These are phyloP conservation scores for Dryadomyces quercus-mongolicae DNA, from an alignment of 2,329 filamentous ascomycete species.

Conservation along the genomic window DNA sequence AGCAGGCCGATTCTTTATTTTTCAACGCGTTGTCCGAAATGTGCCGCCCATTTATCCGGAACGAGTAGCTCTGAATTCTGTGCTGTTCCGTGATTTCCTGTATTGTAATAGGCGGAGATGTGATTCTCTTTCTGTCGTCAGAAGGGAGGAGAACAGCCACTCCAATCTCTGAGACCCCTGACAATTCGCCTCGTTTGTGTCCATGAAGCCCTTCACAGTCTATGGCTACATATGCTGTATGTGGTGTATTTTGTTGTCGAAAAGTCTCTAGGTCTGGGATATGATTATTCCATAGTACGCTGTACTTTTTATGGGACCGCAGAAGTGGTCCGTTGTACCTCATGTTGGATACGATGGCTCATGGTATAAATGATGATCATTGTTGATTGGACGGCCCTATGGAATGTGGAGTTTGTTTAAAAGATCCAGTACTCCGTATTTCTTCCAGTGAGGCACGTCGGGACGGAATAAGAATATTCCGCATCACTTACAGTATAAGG, in stretches of 20 bases:
- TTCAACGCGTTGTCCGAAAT: background rate
- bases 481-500: too few relatives aligned
- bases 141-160: background rate
- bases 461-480: too few relatives aligned
- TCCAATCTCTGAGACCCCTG: background rate
- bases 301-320: too few relatives aligned
- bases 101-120: background rate
- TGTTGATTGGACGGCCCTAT: too few relatives aligned
- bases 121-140: background rate
- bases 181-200: background rate
- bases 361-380: too few relatives aligned
- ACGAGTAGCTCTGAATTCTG: background rate
- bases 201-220: background rate
- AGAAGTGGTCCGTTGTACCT: too few relatives aligned
- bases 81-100: background rate
- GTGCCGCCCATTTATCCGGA: background rate
- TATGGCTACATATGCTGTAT: background rate
- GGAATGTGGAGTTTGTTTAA: too few relatives aligned
- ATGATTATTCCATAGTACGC: background rate
- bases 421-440: too few relatives aligned
- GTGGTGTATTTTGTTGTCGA: background rate
- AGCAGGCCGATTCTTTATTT: background rate
- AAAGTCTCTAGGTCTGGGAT: background rate
- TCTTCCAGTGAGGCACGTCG: too few relatives aligned
- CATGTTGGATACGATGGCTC: too few relatives aligned